Evolutionary conservation across 2,329 filamentous ascomycete species (phyloP).

Genomic region (Penicillium sp.): DNA sequence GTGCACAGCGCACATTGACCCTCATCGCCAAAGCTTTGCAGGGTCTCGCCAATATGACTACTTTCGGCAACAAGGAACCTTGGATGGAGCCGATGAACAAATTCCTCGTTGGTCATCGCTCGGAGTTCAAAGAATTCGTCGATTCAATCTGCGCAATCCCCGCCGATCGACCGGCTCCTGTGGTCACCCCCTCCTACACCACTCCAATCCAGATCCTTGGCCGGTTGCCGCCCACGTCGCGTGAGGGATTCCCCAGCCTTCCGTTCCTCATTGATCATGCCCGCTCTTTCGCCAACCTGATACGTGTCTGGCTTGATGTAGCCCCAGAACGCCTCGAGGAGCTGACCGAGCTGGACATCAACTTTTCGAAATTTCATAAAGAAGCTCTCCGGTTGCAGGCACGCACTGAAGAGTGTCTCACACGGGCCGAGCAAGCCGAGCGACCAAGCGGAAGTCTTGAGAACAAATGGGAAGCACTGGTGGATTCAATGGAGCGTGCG

Average conservation of each 20-base stretch:
- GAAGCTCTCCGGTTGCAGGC: slow-evolving; percentile 42
- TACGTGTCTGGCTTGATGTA: slow-evolving; percentile 55
- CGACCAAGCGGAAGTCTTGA: slow-evolving; percentile 46
- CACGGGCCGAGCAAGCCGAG: slow-evolving; percentile 48
- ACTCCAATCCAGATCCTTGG: slow-evolving; percentile 87
- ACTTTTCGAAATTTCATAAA: slow-evolving; percentile 43
- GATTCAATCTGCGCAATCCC: slow-evolving; percentile 82
- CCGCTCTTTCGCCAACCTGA: slow-evolving; percentile 76
- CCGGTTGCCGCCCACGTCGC: slow-evolving; percentile 71
- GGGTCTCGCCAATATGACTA: slow-evolving; percentile 83
- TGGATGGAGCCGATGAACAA: slow-evolving; percentile 99
- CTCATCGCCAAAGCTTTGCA: slow-evolving; percentile 90
- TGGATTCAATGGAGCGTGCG: slow-evolving; percentile 47
- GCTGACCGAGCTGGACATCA: slow-evolving; percentile 38
- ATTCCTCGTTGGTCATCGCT: slow-evolving; percentile 71
- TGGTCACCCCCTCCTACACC: slow-evolving; percentile 78
- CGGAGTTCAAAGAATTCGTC: slow-evolving; percentile 80
- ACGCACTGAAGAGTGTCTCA: slow-evolving; percentile 46
- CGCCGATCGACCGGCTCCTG: slow-evolving; percentile 60
- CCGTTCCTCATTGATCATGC: slow-evolving; percentile 90
- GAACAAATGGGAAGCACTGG: slow-evolving; percentile 49
- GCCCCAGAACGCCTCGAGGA: slow-evolving; percentile 41
- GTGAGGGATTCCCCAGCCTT: slow-evolving; percentile 88
- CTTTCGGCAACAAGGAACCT: slow-evolving; percentile 89
- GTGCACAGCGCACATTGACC: slow-evolving; percentile 81